These are phyloP conservation scores for Nakazawaea ernobii DNA, from an alignment of 805 yeast species.

Conservation along the genomic window DNA sequence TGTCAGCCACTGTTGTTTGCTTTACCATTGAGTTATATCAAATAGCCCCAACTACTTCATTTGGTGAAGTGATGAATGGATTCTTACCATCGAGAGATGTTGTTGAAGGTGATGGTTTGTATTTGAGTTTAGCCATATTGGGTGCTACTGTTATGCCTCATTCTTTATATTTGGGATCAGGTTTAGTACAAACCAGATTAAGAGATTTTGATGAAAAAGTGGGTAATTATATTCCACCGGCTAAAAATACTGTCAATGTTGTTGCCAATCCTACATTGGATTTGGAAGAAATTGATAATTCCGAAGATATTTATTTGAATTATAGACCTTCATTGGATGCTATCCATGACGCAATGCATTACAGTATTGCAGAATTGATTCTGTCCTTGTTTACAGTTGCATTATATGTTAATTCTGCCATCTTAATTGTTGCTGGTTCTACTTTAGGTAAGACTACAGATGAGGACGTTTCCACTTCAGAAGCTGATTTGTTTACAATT, in stretches of 20 bases:
- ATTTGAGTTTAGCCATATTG: conserved; percentile 72
- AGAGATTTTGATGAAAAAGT: conserved; percentile 59
- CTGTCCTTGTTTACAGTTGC: conserved; percentile 76
- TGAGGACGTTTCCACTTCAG: conserved; percentile 40
- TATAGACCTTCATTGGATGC: conserved; percentile 74
- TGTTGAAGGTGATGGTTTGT: conserved; percentile 59
- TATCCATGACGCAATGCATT: conserved; percentile 63
- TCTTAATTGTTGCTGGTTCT: conserved; percentile 76
- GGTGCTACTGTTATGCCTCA: conserved; percentile 98
- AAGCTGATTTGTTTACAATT: conserved; percentile 79
- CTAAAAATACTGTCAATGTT: background rate
- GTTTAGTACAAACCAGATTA: conserved; percentile 80
- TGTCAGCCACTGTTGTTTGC: conserved; percentile 68
- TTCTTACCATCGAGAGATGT: conserved; percentile 64
- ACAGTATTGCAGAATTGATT: conserved; percentile 66
- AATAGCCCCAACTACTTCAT: conserved; percentile 47
- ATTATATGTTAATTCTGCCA: conserved; percentile 79
- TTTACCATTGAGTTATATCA: conserved; percentile 64
- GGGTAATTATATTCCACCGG: conserved; percentile 13
- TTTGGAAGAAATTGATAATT: conserved; percentile 19
- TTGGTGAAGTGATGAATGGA: conserved; percentile 49
- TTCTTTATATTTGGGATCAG: conserved; percentile 77
- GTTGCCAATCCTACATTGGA: conserved; percentile 9
- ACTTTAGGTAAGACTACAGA: conserved; percentile 66
- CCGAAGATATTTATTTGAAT: conserved; percentile 30